Evolutionary conservation across 148 eudicot species (phyloP).

Genomic region (Rhododendron simsii): DNA sequence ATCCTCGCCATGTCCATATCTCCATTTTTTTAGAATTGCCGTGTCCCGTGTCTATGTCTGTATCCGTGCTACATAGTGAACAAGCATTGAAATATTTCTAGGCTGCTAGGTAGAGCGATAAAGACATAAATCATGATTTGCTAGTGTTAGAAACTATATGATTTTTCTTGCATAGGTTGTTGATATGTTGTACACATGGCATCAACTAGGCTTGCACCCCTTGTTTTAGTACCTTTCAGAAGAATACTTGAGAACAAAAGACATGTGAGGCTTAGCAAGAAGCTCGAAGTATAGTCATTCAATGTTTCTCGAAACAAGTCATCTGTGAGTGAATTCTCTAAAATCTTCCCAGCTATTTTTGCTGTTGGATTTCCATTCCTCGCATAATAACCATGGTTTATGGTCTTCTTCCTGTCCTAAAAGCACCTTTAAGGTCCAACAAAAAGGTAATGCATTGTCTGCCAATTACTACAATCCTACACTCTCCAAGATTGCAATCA

Average conservation of each 20-base stretch:
- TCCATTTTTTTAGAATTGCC: too few species aligned
- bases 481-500: not conserved
- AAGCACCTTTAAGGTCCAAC: not conserved
- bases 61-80: not conserved
- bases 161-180: not conserved
- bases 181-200: not conserved
- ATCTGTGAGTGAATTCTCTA: not conserved
- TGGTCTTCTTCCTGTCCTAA: not conserved
- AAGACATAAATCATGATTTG: not conserved
- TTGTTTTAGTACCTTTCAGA: not conserved
- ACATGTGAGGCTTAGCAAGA: conserved; percentile 9
- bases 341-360: not conserved
- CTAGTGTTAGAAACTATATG: not conserved
- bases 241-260: not conserved
- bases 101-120: not conserved
- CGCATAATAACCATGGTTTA: not conserved
- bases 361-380: not conserved
- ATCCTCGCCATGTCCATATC: too few species aligned
- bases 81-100: not conserved
- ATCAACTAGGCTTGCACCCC: not conserved
- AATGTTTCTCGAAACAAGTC: not conserved
- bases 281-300: not conserved
- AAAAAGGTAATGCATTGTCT: not conserved
- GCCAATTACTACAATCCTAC: not conserved
- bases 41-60: too few species aligned